A percentile compares a stretch with the other conserved stretches of the same genome.
These are phyloP conservation scores for Cytospora mali DNA, from an alignment of 2,329 filamentous ascomycete species.

Conservation along the genomic window DNA sequence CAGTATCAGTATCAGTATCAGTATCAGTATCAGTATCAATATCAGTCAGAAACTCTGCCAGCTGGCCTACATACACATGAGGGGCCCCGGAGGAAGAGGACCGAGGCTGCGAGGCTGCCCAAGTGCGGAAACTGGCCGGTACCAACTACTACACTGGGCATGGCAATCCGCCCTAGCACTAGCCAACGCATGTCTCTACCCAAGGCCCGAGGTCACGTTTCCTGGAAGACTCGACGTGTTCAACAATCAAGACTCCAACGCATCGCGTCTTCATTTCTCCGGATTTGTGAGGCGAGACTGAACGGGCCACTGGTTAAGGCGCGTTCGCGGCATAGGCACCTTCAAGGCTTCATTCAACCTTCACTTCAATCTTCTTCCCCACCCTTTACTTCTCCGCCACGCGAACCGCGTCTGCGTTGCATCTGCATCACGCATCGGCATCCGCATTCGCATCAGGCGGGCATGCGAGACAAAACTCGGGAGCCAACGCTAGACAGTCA, in stretches of 20 bases:
- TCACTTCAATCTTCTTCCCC: too few species aligned
- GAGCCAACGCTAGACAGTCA: not conserved
- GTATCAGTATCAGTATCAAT: too few species aligned
- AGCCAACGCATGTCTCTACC: not conserved
- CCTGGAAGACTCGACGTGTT: constrained; percentile 12
- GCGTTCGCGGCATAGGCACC: constrained; percentile 12
- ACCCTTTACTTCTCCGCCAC: constrained; percentile 12
- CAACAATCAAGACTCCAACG: constrained; percentile 1
- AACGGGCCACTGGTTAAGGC: not conserved
- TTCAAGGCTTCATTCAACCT: too few species aligned
- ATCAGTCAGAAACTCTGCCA: constrained; percentile 21
- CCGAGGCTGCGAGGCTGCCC: constrained; percentile 7
- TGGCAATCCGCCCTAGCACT: not conserved
- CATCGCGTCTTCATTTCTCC: constrained; percentile 18
- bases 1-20: too few species aligned
- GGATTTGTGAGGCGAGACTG: not conserved
- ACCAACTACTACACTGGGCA: not conserved
- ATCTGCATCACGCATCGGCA: constrained; percentile 18
- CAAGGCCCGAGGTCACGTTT: constrained; percentile 18
- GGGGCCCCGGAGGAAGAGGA: not conserved
- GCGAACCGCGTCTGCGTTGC: constrained; percentile 17
- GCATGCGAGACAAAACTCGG: constrained; percentile 3
- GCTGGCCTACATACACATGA: constrained; percentile 12
- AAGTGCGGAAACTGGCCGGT: constrained; percentile 16
- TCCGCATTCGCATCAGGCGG: constrained; percentile 17